Base-by-base conservation (phyloP, 2,329 filamentous ascomycete species). In the Arthrobotrys conoides region DNA sequence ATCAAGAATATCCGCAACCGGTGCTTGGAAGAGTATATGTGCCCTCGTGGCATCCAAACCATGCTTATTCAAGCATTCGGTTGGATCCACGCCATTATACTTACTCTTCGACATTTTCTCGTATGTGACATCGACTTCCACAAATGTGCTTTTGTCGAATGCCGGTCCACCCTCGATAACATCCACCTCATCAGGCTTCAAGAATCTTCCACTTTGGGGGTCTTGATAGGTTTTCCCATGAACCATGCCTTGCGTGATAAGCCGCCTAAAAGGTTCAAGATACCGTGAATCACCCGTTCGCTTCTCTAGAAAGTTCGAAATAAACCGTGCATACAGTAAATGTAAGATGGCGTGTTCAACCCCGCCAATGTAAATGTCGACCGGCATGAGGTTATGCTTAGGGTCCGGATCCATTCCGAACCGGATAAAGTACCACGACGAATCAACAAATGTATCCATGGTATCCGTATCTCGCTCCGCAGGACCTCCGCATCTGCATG, bases 91-190 rank as follows among this genome's bases (percentile, higher is more conserved):
- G 27, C 94, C 94, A 83, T 97, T 97, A 85, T 96, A 88, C 84
- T 97, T 97, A 82, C 93, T 96, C 85, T 97, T 97, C 46, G 92
- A 96, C 94, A 97, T 97, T 83, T 97, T 97, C 84, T 97, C 93
- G 81, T 89, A 97, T 0, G 79, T 66, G 18, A 81, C 55, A 9
- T 30, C 38, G 0, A 91, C 89, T 0, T 83, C 82, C 59, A 88
- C 85, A 2, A 90, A 89, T 0, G 90, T 92, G 0, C 88, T 87
- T 18, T 87, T 87, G n/a, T 96, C 88, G 68, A 87, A 86, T 0
- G 92, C 92, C 12, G 2, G 86, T 0, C 61, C 64, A 6, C 48
- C 46, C 0, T 59, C 48, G 2, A 33, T 87, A 3, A 91, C 82
- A 80, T 94, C 90, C 14, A 97, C 87, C 83, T 97, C 93, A 16